These are phyloP conservation scores for Talaromyces verruculosus DNA, from an alignment of 2,329 filamentous ascomycete species.

Conservation along the genomic window DNA sequence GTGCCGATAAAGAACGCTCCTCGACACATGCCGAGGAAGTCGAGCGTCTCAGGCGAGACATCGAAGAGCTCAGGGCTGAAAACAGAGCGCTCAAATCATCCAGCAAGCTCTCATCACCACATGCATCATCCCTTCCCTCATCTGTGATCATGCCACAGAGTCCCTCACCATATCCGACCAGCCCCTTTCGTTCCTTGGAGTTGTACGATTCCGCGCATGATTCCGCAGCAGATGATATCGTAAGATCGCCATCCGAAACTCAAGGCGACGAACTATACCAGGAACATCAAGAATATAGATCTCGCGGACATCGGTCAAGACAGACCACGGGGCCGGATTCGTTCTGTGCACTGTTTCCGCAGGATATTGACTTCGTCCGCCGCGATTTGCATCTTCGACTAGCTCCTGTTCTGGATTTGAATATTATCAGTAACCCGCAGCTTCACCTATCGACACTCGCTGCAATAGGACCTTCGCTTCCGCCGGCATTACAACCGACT, in stretches of 20 bases:
- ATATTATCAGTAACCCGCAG: slow-evolving; percentile 33
- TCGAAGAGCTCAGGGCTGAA: slow-evolving; percentile 42
- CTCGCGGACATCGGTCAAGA: background rate
- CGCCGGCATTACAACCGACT: slow-evolving; percentile 39
- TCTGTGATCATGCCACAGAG: slow-evolving; percentile 17
- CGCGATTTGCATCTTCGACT: slow-evolving; percentile 38
- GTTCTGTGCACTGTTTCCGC: slow-evolving; percentile 31
- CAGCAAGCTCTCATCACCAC: slow-evolving; percentile 35
- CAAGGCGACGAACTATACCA: background rate
- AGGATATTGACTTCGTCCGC: slow-evolving; percentile 39
- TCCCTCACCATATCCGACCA: slow-evolving; percentile 24
- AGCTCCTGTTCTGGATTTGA: slow-evolving; percentile 36
- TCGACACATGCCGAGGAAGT: slow-evolving; percentile 44
- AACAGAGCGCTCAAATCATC: slow-evolving; percentile 38
- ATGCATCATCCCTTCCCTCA: slow-evolving; percentile 26
- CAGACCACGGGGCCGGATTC: slow-evolving; percentile 9
- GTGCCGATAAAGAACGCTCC: slow-evolving; percentile 43
- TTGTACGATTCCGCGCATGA: slow-evolving; percentile 9
- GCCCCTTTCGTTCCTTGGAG: slow-evolving; percentile 24
- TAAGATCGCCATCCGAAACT: slow-evolving; percentile 1
- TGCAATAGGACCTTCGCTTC: slow-evolving; percentile 34
- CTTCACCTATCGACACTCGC: slow-evolving; percentile 36
- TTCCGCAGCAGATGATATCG: background rate
- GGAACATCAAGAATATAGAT: slow-evolving; percentile 1
- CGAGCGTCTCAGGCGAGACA: slow-evolving; percentile 42